These are phyloP conservation scores for Fusarium burgessii DNA, from an alignment of 2,329 filamentous ascomycete species.

Conservation along the genomic window DNA sequence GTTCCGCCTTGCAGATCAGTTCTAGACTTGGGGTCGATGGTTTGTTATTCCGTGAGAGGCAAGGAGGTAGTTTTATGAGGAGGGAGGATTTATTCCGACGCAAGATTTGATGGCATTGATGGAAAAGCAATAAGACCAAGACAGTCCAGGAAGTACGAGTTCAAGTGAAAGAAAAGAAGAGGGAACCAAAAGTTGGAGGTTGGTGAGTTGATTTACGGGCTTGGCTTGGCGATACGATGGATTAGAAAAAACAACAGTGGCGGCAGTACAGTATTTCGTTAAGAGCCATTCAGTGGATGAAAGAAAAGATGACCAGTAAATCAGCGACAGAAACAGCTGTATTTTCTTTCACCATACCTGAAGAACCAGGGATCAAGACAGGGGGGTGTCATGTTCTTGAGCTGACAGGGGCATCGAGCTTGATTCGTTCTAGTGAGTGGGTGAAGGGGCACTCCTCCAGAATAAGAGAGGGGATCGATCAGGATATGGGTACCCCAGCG, in stretches of 20 bases:
- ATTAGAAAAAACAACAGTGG: slow-evolving; percentile 22
- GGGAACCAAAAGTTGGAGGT: slow-evolving; percentile 19
- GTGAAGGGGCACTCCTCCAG: slow-evolving; percentile 9
- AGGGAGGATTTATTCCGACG: slow-evolving; percentile 14
- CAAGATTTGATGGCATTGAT: slow-evolving; percentile 18
- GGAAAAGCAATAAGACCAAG: not conserved
- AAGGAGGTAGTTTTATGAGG: slow-evolving; percentile 13
- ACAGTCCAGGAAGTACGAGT: not conserved
- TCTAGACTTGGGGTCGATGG: slow-evolving; percentile 25
- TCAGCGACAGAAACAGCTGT: not conserved
- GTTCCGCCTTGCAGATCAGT: slow-evolving; percentile 32
- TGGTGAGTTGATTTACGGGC: slow-evolving; percentile 37
- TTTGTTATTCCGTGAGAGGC: slow-evolving; percentile 23
- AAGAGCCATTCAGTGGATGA: slow-evolving; percentile 2
- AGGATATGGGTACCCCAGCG: slow-evolving; percentile 14
- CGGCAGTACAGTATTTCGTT: slow-evolving; percentile 30
- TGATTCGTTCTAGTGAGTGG: slow-evolving; percentile 22
- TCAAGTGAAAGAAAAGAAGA: slow-evolving; percentile 4
- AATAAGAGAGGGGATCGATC: slow-evolving; percentile 19
- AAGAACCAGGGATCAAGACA: slow-evolving; percentile 26
- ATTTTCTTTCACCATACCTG: slow-evolving; percentile 9
- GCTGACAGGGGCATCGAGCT: slow-evolving; percentile 19
- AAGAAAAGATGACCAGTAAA: not conserved
- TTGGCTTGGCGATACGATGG: slow-evolving; percentile 29
- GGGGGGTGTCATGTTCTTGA: slow-evolving; percentile 14